A percentile compares a stretch with the other conserved stretches of the same genome.
Evolutionary conservation across 2,329 filamentous ascomycete genomes (phyloP).

Genomic region (Trichoderma koningii): DNA sequence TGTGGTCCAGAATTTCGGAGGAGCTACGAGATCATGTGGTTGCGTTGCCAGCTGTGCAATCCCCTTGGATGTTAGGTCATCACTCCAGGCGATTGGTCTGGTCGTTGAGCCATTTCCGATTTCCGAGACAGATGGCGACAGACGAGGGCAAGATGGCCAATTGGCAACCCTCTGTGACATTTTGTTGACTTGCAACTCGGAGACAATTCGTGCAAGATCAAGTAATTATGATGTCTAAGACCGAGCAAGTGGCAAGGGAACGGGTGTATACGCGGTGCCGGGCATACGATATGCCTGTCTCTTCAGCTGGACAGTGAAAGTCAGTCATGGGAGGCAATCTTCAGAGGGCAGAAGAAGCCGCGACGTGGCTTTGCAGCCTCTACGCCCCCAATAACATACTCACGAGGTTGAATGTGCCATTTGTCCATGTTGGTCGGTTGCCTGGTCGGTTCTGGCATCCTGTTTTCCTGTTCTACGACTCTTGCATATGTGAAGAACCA

Average conservation of each 20-base stretch:
- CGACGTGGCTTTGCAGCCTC: no score
- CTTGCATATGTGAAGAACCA: no score
- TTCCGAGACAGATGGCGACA: neutral
- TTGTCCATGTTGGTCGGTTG: no score
- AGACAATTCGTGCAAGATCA: neutral
- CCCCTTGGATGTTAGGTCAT: neutral
- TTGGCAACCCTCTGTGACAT: neutral
- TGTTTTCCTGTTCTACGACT: no score
- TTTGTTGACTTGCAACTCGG: neutral
- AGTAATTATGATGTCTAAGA: slow-evolving; percentile 1
- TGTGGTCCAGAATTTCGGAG: neutral
- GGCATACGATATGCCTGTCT: neutral
- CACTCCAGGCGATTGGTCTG: neutral
- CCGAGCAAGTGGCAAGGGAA: neutral
- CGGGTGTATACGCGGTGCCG: neutral
- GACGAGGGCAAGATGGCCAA: neutral
- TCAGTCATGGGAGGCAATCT: neutral
- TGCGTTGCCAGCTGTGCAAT: neutral
- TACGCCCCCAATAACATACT: no score
- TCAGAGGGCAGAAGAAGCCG: neutral
- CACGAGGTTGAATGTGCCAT: no score
- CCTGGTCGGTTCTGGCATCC: no score
- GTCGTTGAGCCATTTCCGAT: neutral
- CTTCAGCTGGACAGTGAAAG: neutral
- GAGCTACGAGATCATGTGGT: neutral